These are phyloP conservation scores for Globisporangium echinulatum DNA, from an alignment of 352 stramenopile genomes.

Conservation along the genomic window DNA sequence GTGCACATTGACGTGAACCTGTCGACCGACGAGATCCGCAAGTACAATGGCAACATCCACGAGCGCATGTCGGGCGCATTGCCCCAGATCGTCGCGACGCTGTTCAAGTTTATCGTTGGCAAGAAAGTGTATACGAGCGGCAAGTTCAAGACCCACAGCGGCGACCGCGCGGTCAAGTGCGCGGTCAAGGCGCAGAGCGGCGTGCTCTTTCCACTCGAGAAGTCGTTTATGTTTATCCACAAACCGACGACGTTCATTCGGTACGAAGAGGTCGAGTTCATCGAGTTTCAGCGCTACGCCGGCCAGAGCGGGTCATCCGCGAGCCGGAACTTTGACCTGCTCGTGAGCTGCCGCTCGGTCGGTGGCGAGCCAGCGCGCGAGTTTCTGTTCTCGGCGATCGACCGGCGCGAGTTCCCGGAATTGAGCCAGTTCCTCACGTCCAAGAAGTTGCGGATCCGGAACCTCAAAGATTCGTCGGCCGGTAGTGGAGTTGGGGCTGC, in stretches of 20 bases:
- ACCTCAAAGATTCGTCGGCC: conserved; percentile 82
- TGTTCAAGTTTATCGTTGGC: conserved; percentile 95
- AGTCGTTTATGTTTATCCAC: conserved; percentile 99
- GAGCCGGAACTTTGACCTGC: conserved; percentile 95
- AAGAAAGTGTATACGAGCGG: conserved; percentile 97
- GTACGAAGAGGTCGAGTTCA: conserved; percentile 97
- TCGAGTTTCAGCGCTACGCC: conserved; percentile 97
- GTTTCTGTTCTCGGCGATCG: conserved; percentile 95
- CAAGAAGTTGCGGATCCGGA: conserved; percentile 93
- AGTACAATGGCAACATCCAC: conserved; percentile 97
- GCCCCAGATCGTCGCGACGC: conserved; percentile 97
- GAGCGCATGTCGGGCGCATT: conserved; percentile 93
- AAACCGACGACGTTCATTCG: conserved; percentile 98
- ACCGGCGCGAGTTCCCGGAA: conserved; percentile 92
- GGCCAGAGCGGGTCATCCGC: conserved; percentile 82
- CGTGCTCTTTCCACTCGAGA: conserved; percentile 96
- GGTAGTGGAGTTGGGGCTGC: conserved; percentile 11
- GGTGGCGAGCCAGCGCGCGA: conserved; percentile 80
- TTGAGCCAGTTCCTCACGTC: conserved; percentile 94
- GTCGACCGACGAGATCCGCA: conserved; percentile 95
- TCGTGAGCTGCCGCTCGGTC: conserved; percentile 88
- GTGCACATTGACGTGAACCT: conserved; percentile 92
- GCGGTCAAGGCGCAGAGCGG: conserved; percentile 94
- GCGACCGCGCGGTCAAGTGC: conserved; percentile 86
- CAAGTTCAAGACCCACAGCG: conserved; percentile 87